Conservation (phyloP, 352 stramenopile species). For the Globisporangium splendens region DNA sequence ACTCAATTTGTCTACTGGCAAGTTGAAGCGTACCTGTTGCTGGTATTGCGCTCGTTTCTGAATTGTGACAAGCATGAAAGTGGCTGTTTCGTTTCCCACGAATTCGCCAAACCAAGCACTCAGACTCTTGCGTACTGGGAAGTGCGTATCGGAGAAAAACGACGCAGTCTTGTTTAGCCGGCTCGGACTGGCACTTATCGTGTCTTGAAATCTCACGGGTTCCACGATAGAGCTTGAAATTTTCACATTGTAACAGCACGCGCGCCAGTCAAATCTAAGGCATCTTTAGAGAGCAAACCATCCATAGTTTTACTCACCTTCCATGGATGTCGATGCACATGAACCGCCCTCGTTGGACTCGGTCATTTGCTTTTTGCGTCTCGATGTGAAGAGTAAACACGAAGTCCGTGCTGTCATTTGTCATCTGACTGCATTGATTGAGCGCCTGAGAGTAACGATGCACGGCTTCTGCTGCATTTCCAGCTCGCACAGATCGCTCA, state of each 20-base stretch:
- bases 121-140: constrained; percentile 37
- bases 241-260: background rate
- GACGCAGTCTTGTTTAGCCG: too few species aligned
- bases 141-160: constrained; percentile 59
- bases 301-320: constrained; percentile 2
- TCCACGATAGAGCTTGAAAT: constrained; percentile 37
- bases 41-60: constrained; percentile 51
- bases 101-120: constrained; percentile 43
- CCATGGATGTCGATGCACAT: constrained; percentile 49
- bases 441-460: constrained; percentile 29
- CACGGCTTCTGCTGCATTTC: constrained; percentile 27
- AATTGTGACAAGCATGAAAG: constrained; percentile 61
- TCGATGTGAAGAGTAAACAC: constrained; percentile 45
- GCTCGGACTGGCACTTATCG: background rate
- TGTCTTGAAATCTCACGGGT: constrained; percentile 15
- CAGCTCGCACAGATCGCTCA: constrained; percentile 23
- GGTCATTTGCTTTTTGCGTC: constrained; percentile 21
- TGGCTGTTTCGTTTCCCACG: constrained; percentile 40
- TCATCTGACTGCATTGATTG: background rate
- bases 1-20: too few species aligned
- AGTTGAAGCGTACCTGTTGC: constrained; percentile 44
- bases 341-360: constrained; percentile 29
- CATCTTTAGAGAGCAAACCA: too few species aligned
- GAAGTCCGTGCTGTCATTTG: constrained; percentile 22
- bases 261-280: background rate